Conservation (phyloP, 345 rosid species). For the Balakata baccata region DNA sequence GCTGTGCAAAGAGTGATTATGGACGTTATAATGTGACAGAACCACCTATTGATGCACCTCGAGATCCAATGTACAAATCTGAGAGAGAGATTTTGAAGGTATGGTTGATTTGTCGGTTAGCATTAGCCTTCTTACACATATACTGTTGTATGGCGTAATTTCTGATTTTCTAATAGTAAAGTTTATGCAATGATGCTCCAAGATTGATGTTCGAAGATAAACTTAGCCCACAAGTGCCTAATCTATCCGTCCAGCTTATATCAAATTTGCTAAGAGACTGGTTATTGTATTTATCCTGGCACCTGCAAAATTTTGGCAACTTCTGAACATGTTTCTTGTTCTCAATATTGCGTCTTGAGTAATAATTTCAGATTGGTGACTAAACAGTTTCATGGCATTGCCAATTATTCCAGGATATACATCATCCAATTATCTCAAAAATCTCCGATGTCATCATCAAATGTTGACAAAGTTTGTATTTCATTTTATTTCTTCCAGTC, state of each 20-base stretch:
- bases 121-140: not conserved
- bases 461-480: not conserved
- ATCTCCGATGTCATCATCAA: not conserved
- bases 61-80: slow-evolving; percentile 82
- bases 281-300: not conserved
- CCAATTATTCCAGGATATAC: not conserved
- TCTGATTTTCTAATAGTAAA: not conserved
- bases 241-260: not conserved
- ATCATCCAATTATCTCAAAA: not conserved
- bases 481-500: not conserved
- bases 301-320: not conserved
- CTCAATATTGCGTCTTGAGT: not conserved
- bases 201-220: not conserved
- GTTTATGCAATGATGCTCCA: not conserved
- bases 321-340: not conserved
- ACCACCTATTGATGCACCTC: slow-evolving; percentile 85
- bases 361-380: not conserved
- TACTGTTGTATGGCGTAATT: not conserved
- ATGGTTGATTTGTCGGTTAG: slow-evolving; percentile 18
- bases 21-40: slow-evolving; percentile 83
- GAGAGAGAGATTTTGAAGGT: slow-evolving; percentile 81
- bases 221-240: not conserved
- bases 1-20: slow-evolving; percentile 78
- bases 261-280: not conserved
- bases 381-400: not conserved